Conservation (phyloP, 768 basidiomycete species). For the Tylopilus plumbeoviolaceoides region DNA sequence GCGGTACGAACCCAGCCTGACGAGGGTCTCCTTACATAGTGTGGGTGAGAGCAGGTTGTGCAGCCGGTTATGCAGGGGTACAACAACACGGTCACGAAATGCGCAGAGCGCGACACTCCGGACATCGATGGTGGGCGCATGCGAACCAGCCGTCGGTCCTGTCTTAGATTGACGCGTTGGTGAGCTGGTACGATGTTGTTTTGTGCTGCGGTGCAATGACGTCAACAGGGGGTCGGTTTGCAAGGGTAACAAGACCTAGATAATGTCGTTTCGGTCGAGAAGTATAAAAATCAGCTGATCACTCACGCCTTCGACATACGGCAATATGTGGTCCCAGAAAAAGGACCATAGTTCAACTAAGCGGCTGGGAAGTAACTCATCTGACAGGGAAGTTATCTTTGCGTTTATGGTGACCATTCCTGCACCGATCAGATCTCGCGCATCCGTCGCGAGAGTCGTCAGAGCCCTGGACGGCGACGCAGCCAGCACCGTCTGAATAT, state of each 20-base stretch:
- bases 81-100: constrained; percentile 76
- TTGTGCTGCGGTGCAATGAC: constrained; percentile 62
- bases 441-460: constrained; percentile 68
- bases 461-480: constrained; percentile 73
- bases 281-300: neutral
- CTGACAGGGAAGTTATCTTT: constrained; percentile 72
- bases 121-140: constrained; percentile 63
- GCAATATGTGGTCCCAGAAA: constrained; percentile 87
- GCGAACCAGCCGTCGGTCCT: constrained; percentile 24
- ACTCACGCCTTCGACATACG: constrained; percentile 82
- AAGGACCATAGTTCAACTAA: constrained; percentile 90
- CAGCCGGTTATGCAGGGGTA: constrained; percentile 57
- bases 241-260: constrained; percentile 54
- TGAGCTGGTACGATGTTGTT: constrained; percentile 49
- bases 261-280: constrained; percentile 11
- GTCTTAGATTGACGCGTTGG: constrained; percentile 49
- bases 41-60: constrained; percentile 51
- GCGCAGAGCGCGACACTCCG: constrained; percentile 74
- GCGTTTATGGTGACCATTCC: constrained; percentile 94
- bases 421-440: constrained; percentile 74
- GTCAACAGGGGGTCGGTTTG: constrained; percentile 62
- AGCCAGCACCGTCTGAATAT: constrained; percentile 71
- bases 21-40: constrained; percentile 51
- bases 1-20: constrained; percentile 53
- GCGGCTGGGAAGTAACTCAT: constrained; percentile 69